A percentile compares a stretch with the other conserved stretches of the same genome.
phyloP scores from a whole-genome alignment of 1,284 basidiomycete genomes.

The Boletus hoseneyae region DNA sequence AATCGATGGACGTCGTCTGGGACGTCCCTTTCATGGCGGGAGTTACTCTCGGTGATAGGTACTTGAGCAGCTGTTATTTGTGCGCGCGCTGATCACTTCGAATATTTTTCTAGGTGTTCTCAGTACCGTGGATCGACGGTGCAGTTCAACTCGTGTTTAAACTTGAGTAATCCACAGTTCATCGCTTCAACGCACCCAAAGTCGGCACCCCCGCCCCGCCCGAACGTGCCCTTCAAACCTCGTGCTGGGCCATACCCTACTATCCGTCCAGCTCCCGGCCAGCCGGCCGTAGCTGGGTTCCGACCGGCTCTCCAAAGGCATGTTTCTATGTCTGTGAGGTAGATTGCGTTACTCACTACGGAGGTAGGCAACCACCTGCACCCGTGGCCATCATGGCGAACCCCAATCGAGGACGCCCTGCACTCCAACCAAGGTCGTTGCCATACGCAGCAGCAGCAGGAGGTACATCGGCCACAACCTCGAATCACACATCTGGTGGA shows the following conservation, averaged over 20 bases:
- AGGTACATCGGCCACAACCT: not conserved
- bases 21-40: conserved; percentile 96
- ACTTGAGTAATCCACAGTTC: conserved; percentile 81
- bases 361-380: conserved; percentile 31
- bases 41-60: conserved; percentile 83
- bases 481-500: not conserved
- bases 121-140: conserved; percentile 86
- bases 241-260: conserved; percentile 64
- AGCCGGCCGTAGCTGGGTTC: conserved; percentile 57
- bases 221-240: conserved; percentile 54
- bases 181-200: conserved; percentile 66
- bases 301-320: conserved; percentile 38
- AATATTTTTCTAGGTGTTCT: conserved; percentile 62
- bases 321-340: not conserved
- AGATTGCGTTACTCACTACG: conserved; percentile 3
- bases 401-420: conserved; percentile 64
- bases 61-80: conserved; percentile 16
- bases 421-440: conserved; percentile 1
- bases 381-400: conserved; percentile 61
- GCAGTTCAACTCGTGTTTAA: conserved; percentile 81
- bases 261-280: conserved; percentile 50
- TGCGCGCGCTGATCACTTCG: not conserved
- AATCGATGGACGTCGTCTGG: conserved; percentile 95
- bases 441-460: conserved; percentile 8
- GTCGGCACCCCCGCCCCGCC: conserved; percentile 39